Conservation (phyloP, 1,284 basidiomycete species). For the Cutaneotrichosporon dermatis region DNA sequence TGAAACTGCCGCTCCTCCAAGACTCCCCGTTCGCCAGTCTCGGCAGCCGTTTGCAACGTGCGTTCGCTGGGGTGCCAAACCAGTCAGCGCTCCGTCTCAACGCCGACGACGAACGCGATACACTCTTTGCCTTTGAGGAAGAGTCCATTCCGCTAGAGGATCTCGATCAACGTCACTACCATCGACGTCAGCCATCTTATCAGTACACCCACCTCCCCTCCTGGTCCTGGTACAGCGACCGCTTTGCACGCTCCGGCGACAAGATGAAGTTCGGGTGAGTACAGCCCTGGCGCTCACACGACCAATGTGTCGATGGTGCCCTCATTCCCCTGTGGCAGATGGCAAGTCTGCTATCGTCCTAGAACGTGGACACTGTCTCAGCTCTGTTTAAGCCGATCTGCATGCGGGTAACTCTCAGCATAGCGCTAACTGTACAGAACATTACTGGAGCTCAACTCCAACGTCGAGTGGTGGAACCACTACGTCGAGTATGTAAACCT, state of each 20-base stretch:
- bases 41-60: conserved; percentile 8
- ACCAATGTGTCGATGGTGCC: too few relatives aligned
- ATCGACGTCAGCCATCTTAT: neutral
- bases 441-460: conserved; percentile 86
- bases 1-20: conserved; percentile 5
- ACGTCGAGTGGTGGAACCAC: conserved; percentile 90
- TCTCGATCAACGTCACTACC: neutral
- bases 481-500: conserved; percentile 60
- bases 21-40: conserved; percentile 6
- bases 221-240: conserved; percentile 34
- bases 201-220: conserved; percentile 6
- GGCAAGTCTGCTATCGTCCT: too few relatives aligned
- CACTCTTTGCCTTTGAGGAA: neutral
- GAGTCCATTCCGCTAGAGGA: conserved; percentile 10
- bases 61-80: conserved; percentile 6
- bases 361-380: too few relatives aligned
- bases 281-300: too few relatives aligned
- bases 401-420: too few relatives aligned
- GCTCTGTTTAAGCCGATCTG: too few relatives aligned
- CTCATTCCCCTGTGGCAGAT: too few relatives aligned
- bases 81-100: conserved; percentile 7
- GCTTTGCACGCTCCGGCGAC: conserved; percentile 28
- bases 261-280: conserved; percentile 52
- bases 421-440: conserved; percentile 46
- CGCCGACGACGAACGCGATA: neutral